Evolutionary conservation across 192 early-diverging fungal genomes (phyloP).

Genomic region (Backusella mclennaniae): DNA sequence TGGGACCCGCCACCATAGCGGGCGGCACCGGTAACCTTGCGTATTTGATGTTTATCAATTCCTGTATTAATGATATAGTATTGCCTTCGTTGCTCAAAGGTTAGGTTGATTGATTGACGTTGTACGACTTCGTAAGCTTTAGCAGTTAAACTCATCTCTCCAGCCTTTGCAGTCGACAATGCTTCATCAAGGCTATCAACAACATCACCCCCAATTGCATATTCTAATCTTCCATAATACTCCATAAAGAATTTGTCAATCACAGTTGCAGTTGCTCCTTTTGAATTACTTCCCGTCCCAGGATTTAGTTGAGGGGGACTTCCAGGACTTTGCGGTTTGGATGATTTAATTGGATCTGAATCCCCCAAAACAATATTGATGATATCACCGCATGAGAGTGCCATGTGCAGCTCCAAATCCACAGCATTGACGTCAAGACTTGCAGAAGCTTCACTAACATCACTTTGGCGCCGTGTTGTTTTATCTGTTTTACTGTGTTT

Average conservation of each 20-base stretch:
- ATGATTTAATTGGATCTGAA: slow-evolving; percentile 3
- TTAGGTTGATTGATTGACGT: slow-evolving; percentile 22
- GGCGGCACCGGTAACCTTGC: not conserved
- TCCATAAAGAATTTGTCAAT: slow-evolving; percentile 10
- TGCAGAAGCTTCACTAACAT: slow-evolving; percentile 20
- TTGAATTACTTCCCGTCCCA: not conserved
- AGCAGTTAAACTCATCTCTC: slow-evolving; percentile 45
- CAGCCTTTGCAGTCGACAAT: slow-evolving; percentile 42
- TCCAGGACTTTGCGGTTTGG: not conserved
- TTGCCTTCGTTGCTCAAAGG: slow-evolving; percentile 35
- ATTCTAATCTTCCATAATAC: slow-evolving; percentile 45
- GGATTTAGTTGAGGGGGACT: not conserved
- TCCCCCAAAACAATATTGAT: slow-evolving; percentile 48
- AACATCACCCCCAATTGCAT: slow-evolving; percentile 46
- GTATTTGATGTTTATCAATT: not conserved
- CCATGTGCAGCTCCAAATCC: slow-evolving; percentile 48
- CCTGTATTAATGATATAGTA: slow-evolving; percentile 34
- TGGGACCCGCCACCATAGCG: not conserved
- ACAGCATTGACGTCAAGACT: slow-evolving; percentile 18
- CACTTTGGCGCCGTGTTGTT: slow-evolving; percentile 14
- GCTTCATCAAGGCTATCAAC: slow-evolving; percentile 46
- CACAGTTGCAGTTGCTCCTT: not conserved
- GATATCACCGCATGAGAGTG: slow-evolving; percentile 43
- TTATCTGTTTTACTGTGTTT: not conserved
- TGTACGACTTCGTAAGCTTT: slow-evolving; percentile 37